A percentile compares a stretch with the other conserved stretches of the same genome.
These are phyloP conservation scores for Colletotrichum higginsianum DNA, from an alignment of 2,329 filamentous ascomycete genomes.

Conservation along the genomic window DNA sequence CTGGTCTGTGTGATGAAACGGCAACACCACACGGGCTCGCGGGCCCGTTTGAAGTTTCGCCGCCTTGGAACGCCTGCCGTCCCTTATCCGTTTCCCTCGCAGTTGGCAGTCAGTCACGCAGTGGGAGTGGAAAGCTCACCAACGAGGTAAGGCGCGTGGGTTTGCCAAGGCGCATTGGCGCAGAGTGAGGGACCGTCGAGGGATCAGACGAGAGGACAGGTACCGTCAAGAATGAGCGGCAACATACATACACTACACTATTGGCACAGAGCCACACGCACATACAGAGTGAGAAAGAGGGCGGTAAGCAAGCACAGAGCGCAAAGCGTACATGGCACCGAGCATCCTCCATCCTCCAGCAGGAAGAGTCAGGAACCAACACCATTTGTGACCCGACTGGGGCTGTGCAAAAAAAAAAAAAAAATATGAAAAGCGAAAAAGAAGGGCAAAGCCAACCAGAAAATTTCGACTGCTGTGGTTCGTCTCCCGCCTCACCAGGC, in stretches of 20 bases:
- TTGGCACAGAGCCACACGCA: too few relatives aligned
- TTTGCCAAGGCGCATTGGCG: slow-evolving; percentile 15
- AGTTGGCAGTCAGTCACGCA: neutral
- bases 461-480: neutral
- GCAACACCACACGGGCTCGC: slow-evolving; percentile 41
- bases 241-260: neutral
- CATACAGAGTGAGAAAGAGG: neutral
- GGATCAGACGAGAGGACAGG: slow-evolving; percentile 19
- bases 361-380: slow-evolving; percentile 5
- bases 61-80: slow-evolving; percentile 24
- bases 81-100: slow-evolving; percentile 14
- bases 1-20: slow-evolving; percentile 42
- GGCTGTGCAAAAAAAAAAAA: slow-evolving; percentile 35
- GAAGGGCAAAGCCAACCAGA: neutral
- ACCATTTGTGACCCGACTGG: slow-evolving; percentile 15
- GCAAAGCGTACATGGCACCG: slow-evolving; percentile 14
- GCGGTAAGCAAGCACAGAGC: slow-evolving; percentile 25
- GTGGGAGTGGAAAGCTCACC: neutral
- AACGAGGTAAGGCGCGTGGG: slow-evolving; percentile 5
- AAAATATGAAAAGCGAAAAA: neutral
- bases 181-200: neutral
- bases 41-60: slow-evolving; percentile 41
- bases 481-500: slow-evolving; percentile 21
- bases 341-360: slow-evolving; percentile 13
- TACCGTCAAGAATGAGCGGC: neutral